phyloP scores from a whole-genome alignment of 495 filamentous ascomycete species.

The Venustampulla echinocandica region DNA sequence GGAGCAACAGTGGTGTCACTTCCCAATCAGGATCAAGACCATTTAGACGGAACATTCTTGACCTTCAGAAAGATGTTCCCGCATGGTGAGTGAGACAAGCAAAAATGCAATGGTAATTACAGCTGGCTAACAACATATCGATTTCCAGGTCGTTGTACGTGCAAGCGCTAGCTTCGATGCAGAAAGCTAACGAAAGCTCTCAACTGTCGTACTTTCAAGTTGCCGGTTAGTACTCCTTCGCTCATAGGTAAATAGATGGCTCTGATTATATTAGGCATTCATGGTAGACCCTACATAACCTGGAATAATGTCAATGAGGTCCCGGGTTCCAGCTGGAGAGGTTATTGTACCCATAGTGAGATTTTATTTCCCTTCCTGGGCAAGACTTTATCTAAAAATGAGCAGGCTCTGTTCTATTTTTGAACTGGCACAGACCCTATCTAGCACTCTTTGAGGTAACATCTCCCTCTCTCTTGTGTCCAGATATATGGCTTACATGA shows the following conservation, averaged over 20 bases:
- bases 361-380: background rate
- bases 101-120: background rate
- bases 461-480: background rate
- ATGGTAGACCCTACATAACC: slow-evolving; percentile 38
- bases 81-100: slow-evolving; percentile 9
- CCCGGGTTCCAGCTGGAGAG: slow-evolving; percentile 10
- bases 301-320: slow-evolving; percentile 33
- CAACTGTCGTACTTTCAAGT: slow-evolving; percentile 40
- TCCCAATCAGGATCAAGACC: slow-evolving; percentile 8
- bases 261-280: slow-evolving; percentile 34
- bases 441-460: slow-evolving; percentile 37
- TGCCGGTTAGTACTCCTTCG: slow-evolving; percentile 29
- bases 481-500: background rate
- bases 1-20: slow-evolving; percentile 10
- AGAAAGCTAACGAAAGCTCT: slow-evolving; percentile 31
- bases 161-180: slow-evolving; percentile 32
- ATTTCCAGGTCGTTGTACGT: slow-evolving; percentile 33
- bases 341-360: slow-evolving; percentile 40
- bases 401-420: slow-evolving; percentile 31
- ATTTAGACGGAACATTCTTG: slow-evolving; percentile 16
- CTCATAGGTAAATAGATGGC: slow-evolving; percentile 2
- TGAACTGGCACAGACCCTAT: slow-evolving; percentile 40
- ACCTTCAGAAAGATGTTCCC: slow-evolving; percentile 15
- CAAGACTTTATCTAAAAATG: slow-evolving; percentile 16
- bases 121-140: background rate